Conservation (phyloP, 345 rosid genomes). For the Triadica sebifera region DNA sequence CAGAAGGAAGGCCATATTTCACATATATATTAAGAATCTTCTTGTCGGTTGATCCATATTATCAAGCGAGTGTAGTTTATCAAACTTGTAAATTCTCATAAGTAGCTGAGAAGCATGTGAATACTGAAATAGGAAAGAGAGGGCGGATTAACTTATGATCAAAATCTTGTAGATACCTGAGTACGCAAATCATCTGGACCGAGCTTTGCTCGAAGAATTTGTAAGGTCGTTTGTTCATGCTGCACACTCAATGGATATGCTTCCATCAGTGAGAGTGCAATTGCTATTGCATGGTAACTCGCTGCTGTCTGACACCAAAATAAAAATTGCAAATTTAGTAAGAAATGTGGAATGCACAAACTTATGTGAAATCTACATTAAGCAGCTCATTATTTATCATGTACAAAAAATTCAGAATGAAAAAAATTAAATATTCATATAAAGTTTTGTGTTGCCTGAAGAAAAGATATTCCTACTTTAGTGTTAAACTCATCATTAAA, state of each 20-base stretch:
- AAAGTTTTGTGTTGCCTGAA: neutral
- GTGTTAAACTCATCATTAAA: neutral
- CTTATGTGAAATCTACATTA: constrained; percentile 1
- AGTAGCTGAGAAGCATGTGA: neutral
- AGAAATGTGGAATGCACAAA: neutral
- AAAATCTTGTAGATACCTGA: constrained; percentile 53
- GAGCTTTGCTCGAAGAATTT: constrained; percentile 88
- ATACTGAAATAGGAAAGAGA: neutral
- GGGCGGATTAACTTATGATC: neutral
- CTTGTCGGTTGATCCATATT: neutral
- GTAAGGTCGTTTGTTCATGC: constrained; percentile 95
- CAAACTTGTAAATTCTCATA: neutral
- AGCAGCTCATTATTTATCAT: constrained; percentile 5
- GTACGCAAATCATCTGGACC: constrained; percentile 99
- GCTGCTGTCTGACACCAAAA: constrained; percentile 82
- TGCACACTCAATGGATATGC: constrained; percentile 96
- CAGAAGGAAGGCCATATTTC: neutral
- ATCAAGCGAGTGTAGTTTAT: neutral
- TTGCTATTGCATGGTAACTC: constrained; percentile 99
- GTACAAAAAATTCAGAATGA: neutral
- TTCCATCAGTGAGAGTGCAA: constrained; percentile 99
- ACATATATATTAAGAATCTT: neutral
- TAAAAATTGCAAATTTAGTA: constrained; percentile 3
- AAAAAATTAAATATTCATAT: neutral
- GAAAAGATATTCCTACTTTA: neutral